Evolutionary conservation across 2,329 filamentous ascomycete genomes (phyloP), one percentile per base, ranked within the genome.

Genomic region (Aspergillus ochraceus): DNA sequence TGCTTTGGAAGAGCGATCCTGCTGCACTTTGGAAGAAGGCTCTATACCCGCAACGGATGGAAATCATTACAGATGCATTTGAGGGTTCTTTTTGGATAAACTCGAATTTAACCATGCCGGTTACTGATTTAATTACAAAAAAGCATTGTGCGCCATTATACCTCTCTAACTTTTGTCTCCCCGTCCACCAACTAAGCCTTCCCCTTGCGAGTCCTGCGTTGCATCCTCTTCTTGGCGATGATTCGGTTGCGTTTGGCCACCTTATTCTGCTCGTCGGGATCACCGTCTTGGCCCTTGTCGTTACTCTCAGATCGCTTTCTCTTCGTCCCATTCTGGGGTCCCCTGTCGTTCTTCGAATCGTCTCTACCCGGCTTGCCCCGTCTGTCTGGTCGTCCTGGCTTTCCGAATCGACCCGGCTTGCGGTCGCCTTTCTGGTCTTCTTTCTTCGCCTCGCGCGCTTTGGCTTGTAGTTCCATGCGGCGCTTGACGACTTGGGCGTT

Each of bases 401-500:
- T 64, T 67, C 49, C 65, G 14, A 14, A 14, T 6, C 36, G 36
- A 17, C 73, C 55, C 2, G 54, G 46, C 14, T 9, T 64, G n/a
- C 66, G 66, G 46, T 64, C 66, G 4, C 55, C 66, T 54, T 63
- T 53, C 49, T 54, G 56, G 32, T 47, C 52, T 26, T 50, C 60
- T 30, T 63, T 65, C 53, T 57, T 62, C 45, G 51, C 64, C 50
- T 58, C 70, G 55, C 64, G 69, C 57, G 65, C 62, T 60, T 64
- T 71, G 32, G 66, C 69, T 58, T 74, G 72, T 58, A 70, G 67
- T 60, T 72, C 75, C 58, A 74, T 76, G 26, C 96, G 85, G 64
- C 95, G 84, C 66, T 88, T 85, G n/a, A 99, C 89, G 1, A 99
- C 95, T 71, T 97, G 93, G 1, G 92, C 93, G 70, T 99, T 99